These are phyloP conservation scores for Oehlia diaphana DNA, from an alignment of 192 early-diverging fungal genomes.

Conservation along the genomic window DNA sequence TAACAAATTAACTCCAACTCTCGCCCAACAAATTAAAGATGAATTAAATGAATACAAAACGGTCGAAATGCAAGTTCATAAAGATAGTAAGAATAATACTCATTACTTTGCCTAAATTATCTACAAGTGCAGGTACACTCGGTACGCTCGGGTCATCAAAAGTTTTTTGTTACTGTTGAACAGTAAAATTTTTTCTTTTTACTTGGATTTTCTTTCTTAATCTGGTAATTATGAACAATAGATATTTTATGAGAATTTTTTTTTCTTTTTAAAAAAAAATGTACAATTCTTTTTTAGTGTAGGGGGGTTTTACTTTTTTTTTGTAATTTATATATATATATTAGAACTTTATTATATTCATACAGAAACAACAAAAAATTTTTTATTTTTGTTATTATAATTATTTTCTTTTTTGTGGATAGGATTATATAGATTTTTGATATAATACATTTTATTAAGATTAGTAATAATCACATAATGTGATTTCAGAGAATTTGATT, in stretches of 20 bases:
- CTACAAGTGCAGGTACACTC: neutral
- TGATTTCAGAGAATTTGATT: too few species aligned
- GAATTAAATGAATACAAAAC: constrained; percentile 96
- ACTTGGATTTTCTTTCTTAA: neutral
- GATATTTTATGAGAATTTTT: too few species aligned
- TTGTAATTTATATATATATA: too few species aligned
- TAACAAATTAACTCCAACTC: constrained; percentile 75
- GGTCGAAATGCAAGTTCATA: constrained; percentile 87
- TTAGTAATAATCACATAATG: too few species aligned
- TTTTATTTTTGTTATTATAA: too few species aligned
- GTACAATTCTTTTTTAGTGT: neutral
- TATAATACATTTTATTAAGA: too few species aligned
- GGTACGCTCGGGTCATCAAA: too few species aligned
- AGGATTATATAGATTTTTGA: too few species aligned
- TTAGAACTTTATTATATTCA: too few species aligned
- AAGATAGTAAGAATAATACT: constrained; percentile 69
- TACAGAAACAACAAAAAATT: too few species aligned
- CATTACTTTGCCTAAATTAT: constrained; percentile 63
- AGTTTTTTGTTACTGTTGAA: neutral
- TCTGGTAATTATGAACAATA: neutral
- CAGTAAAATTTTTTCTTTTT: neutral
- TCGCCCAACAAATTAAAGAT: constrained; percentile 86
- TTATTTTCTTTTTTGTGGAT: too few species aligned
- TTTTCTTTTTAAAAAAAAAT: neutral
- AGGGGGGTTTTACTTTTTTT: too few species aligned